phyloP scores from a whole-genome alignment of 345 rosid species.

The Viola odorata region DNA sequence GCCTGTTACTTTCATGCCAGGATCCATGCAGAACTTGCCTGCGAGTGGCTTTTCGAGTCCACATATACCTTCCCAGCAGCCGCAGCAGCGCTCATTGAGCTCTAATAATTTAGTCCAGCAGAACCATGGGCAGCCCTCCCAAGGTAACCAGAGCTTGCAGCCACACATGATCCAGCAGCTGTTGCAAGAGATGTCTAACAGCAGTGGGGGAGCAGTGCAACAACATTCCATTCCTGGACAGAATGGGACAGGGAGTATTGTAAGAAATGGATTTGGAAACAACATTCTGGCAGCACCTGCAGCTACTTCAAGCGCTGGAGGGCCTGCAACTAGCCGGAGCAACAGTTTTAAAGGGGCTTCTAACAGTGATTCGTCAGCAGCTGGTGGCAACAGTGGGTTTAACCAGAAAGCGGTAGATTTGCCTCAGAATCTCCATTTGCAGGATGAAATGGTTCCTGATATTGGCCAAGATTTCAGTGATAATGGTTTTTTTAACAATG shows the following conservation, averaged over 20 bases:
- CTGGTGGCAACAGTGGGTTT: slow-evolving; percentile 37
- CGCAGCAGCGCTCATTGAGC: slow-evolving; percentile 44
- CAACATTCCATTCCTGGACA: slow-evolving; percentile 44
- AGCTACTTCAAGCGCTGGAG: slow-evolving; percentile 35
- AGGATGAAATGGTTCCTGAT: slow-evolving; percentile 57
- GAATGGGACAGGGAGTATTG: slow-evolving; percentile 28
- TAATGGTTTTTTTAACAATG: slow-evolving; percentile 58
- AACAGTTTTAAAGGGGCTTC: slow-evolving; percentile 58
- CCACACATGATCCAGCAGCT: slow-evolving; percentile 81
- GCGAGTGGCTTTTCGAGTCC: slow-evolving; percentile 46
- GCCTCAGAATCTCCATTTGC: slow-evolving; percentile 47
- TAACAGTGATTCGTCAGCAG: slow-evolving; percentile 54
- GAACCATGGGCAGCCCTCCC: slow-evolving; percentile 43
- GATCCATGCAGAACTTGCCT: slow-evolving; percentile 59
- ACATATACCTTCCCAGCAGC: slow-evolving; percentile 38
- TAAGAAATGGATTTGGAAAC: slow-evolving; percentile 34
- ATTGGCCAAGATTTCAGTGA: slow-evolving; percentile 58
- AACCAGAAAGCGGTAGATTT: slow-evolving; percentile 42
- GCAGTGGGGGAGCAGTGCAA: slow-evolving; percentile 34
- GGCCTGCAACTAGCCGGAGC: slow-evolving; percentile 48
- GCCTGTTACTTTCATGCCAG: slow-evolving; percentile 36
- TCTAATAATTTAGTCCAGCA: slow-evolving; percentile 45
- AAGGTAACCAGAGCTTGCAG: slow-evolving; percentile 58
- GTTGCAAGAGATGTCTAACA: slow-evolving; percentile 66
- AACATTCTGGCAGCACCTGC: slow-evolving; percentile 33